Evolutionary conservation across 352 stramenopile genomes (phyloP), one percentile per base, ranked within the genome.

Genomic region (Elongisporangium undulatum): DNA sequence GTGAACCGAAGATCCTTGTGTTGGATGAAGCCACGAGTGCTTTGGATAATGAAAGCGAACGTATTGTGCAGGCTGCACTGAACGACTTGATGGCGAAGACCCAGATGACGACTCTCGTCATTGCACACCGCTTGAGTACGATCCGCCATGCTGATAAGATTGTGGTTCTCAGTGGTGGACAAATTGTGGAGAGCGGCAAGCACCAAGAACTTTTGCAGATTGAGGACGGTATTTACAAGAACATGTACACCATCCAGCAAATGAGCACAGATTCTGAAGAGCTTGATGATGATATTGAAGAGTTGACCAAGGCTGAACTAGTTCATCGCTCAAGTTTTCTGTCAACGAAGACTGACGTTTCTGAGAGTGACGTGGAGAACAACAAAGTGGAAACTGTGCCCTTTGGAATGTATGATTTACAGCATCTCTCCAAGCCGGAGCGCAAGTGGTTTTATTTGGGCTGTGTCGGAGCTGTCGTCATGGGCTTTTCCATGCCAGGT

Each of bases 191-290:
- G 45, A 61, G 55, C 16, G 74, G 74, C 4, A 64, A 64, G 1
- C 74, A 82, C 58, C 59, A 77, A 13, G 56, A 69, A 26, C 29
- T 82, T n/a, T 21, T 82, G 53, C 8, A 50, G 49, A 81, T 93
- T 8, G 74, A 96, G 50, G 70, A 82, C 17, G 71, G 68, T 21
- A 55, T 76, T 2, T 97, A 96, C 67, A 77, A 94, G 38, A 97
- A 78, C 19, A 71, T 87, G 58, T 85, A 95, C 55, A 84, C 75
- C 41, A 89, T 96, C 51, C 69, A 81, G 26, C 49, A 63, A 16
- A n/a, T n/a, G n/a, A n/a, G n/a, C n/a, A n/a, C n/a, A n/a, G n/a
- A n/a, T n/a, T n/a, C n/a, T n/a, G n/a, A n/a, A n/a, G n/a, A n/a
- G n/a, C n/a, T n/a, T n/a, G n/a, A n/a, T n/a, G n/a, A n/a, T n/a